Evolutionary conservation across 768 basidiomycete species (phyloP).

Genomic region (Fomitopsis serialis): DNA sequence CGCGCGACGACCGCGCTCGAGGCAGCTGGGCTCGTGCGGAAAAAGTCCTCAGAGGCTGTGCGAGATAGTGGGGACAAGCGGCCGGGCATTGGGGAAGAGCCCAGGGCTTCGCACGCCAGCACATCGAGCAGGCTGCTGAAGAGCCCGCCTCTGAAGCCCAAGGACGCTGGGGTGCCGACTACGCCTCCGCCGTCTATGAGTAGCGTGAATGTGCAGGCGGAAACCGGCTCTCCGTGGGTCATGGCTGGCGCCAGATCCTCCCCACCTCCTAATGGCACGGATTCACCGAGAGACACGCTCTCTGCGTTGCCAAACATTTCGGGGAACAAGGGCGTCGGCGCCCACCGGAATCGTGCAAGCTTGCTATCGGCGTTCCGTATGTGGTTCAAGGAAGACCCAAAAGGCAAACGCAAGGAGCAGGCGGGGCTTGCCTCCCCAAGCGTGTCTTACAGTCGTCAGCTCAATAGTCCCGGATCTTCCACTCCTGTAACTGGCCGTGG

Average conservation of each 20-base stretch:
- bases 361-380: constrained; percentile 79
- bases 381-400: constrained; percentile 91
- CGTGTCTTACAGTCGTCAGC: constrained; percentile 10
- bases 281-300: constrained; percentile 49
- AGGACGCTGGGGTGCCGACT: constrained; percentile 38
- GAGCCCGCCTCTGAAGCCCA: constrained; percentile 59
- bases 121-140: constrained; percentile 61
- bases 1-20: constrained; percentile 88
- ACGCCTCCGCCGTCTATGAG: constrained; percentile 35
- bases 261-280: constrained; percentile 42
- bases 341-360: constrained; percentile 67
- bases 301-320: constrained; percentile 39
- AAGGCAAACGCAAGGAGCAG: constrained; percentile 71
- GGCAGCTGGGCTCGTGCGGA: constrained; percentile 77
- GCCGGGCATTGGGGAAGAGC: constrained; percentile 43
- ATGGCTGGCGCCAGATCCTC: constrained; percentile 43
- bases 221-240: constrained; percentile 71
- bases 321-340: constrained; percentile 28
- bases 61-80: constrained; percentile 52
- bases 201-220: constrained; percentile 26
- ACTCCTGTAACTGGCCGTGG: constrained; percentile 17
- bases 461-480: constrained; percentile 12
- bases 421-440: constrained; percentile 12
- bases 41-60: constrained; percentile 75
- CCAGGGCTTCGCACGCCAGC: constrained; percentile 62